A percentile compares a stretch with the other conserved stretches of the same genome.
These are phyloP conservation scores for Marasmius sp. DNA, from an alignment of 1,284 basidiomycete genomes.

Conservation along the genomic window DNA sequence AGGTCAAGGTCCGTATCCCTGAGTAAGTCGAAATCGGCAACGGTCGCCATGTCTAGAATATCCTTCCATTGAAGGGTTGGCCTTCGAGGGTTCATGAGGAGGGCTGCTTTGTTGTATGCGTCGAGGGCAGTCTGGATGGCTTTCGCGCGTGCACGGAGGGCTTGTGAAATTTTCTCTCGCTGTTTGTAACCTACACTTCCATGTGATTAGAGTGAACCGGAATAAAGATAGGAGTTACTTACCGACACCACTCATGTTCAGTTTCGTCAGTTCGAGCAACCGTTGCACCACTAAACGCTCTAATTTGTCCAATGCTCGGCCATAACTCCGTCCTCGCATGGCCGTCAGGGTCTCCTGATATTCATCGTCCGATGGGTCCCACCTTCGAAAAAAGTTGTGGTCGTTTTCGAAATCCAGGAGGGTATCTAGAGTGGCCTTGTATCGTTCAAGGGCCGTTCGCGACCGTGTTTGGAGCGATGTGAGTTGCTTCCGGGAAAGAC, in stretches of 20 bases:
- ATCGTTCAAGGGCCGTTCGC: too few species aligned
- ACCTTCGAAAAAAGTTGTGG: conserved; percentile 8
- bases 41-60: background rate
- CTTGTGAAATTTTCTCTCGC: conserved; percentile 2
- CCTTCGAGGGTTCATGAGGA: conserved; percentile 2
- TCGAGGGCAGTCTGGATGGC: conserved; percentile 1
- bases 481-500: too few species aligned
- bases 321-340: conserved; percentile 14
- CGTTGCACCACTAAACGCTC: conserved; percentile 21
- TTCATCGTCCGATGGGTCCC: conserved; percentile 5
- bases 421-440: too few species aligned
- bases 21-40: background rate
- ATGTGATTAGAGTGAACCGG: background rate
- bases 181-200: conserved; percentile 8
- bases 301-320: conserved; percentile 17
- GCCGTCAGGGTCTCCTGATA: conserved; percentile 9
- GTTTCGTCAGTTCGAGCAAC: conserved; percentile 21
- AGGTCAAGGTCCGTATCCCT: background rate
- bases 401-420: too few species aligned
- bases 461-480: too few species aligned
- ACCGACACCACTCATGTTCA: background rate
- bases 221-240: too few species aligned
- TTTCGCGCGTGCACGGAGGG: background rate
- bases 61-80: background rate
- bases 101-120: background rate